phyloP scores from a whole-genome alignment of 2,329 filamentous ascomycete genomes.

The Fusarium sp. region DNA sequence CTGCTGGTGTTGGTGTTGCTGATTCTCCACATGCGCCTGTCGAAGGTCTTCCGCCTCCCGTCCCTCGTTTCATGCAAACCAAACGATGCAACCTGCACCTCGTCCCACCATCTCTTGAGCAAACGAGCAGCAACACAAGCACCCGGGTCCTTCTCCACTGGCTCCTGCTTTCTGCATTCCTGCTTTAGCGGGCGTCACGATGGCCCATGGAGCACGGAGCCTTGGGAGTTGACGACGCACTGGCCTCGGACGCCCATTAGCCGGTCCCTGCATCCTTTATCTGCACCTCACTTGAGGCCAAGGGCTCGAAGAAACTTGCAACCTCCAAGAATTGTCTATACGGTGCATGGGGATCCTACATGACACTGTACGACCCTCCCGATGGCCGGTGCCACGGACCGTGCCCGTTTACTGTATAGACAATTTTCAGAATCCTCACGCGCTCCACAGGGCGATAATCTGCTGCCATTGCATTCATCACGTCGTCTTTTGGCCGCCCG shows the following conservation, averaged over 20 bases:
- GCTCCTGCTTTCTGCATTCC: constrained; percentile 11
- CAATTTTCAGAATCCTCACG: constrained; percentile 39
- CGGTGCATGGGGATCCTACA: constrained; percentile 39
- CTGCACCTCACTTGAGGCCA: constrained; percentile 36
- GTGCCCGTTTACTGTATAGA: constrained; percentile 43
- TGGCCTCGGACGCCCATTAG: constrained; percentile 31
- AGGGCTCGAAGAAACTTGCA: constrained; percentile 31
- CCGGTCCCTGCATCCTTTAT: constrained; percentile 45
- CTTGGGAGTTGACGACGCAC: constrained; percentile 28
- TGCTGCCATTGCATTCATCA: constrained; percentile 42
- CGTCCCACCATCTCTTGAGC: constrained; percentile 32
- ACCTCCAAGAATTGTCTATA: constrained; percentile 47
- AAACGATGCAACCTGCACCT: constrained; percentile 22
- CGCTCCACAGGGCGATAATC: constrained; percentile 43
- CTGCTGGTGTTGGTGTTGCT: neutral
- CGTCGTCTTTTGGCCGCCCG: constrained; percentile 37
- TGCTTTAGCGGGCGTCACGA: constrained; percentile 24
- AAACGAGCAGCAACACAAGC: neutral
- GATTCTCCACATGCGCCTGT: constrained; percentile 39
- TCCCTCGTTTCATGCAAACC: constrained; percentile 34
- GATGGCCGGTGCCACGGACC: neutral
- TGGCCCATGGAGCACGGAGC: constrained; percentile 21
- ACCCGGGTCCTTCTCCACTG: constrained; percentile 11
- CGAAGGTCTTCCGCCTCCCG: constrained; percentile 20
- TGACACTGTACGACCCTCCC: constrained; percentile 25